Percentiles rank a stretch among this genome's conserved stretches.
Evolutionary conservation across 2,329 filamentous ascomycete species (phyloP).

Genomic region (Furcasterigmium sp.): DNA sequence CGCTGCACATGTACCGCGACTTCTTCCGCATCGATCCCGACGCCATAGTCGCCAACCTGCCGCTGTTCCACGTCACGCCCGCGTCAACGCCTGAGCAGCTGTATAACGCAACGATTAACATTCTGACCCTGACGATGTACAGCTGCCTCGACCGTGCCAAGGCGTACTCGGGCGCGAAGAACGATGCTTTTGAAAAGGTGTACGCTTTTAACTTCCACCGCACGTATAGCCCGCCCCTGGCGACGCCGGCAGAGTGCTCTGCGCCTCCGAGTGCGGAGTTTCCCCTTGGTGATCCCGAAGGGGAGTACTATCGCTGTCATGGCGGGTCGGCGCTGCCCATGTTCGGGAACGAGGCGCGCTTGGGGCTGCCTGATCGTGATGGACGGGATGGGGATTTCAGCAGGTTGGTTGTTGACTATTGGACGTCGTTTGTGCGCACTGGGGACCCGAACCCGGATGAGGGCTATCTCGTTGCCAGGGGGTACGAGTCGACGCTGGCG

Average conservation of each 20-base stretch:
- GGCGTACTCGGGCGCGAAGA: constrained; percentile 22
- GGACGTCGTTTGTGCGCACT: constrained; percentile 24
- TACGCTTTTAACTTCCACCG: constrained; percentile 34
- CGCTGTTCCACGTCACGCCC: not conserved
- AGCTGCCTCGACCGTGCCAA: constrained; percentile 27
- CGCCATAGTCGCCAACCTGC: not conserved
- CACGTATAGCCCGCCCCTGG: constrained; percentile 27
- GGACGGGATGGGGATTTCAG: constrained; percentile 26
- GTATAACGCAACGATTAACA: not conserved
- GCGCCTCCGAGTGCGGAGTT: constrained; percentile 17
- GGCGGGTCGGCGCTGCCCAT: constrained; percentile 31
- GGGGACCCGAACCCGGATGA: constrained; percentile 24
- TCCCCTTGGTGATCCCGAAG: constrained; percentile 26
- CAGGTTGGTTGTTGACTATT: constrained; percentile 26
- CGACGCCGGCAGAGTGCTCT: constrained; percentile 22
- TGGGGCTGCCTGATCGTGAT: constrained; percentile 26
- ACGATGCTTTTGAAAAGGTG: constrained; percentile 21
- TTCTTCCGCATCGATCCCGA: not conserved
- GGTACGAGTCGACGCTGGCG: constrained; percentile 19
- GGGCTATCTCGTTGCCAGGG: constrained; percentile 22
- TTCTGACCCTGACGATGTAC: constrained; percentile 13
- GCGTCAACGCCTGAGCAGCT: not conserved
- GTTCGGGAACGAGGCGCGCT: constrained; percentile 26
- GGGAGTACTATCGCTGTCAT: constrained; percentile 36
- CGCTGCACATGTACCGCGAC: not conserved